Base-by-base conservation (phyloP, 495 filamentous ascomycete genomes). In the Lasiosphaeris hirsuta region DNA sequence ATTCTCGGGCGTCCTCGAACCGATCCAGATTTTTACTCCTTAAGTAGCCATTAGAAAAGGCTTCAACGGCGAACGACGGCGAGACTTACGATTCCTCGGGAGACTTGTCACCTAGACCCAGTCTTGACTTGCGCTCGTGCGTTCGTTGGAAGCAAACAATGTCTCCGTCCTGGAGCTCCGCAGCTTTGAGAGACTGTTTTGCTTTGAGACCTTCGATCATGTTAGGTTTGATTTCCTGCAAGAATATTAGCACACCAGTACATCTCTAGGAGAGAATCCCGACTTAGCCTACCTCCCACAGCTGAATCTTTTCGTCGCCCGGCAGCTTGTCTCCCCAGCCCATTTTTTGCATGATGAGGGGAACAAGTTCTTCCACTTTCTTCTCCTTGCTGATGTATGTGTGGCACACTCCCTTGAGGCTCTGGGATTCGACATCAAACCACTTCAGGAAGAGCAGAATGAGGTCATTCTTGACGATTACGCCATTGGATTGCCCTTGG, bases 131-230 rank as follows among this genome's bases (percentile, higher is more conserved):
- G 11, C 66, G 63, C 53, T 81, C 78, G 7, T 84, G 67, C 11
- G 77, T 64, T 55, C 80, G 81, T 71, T 97, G 93, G 75, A 97
- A 96, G 61, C 92, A 96, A 34, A 99, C 83, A 63, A 99, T 96
- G 68, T 99, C 94, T 40, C 94, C 94, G 66, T 97, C 92, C 65
- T 97, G 93, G 41, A 99, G 90, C 69, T 99, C 94, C 2, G 93
- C 91, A 51, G 89, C 85, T 46, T 89, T 86, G 56, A 99, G 82
- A 0, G 90, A 88, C 64, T 89, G 82, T 69, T 96, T 97, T 0
- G 86, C 84, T 69, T 96, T 97, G 80, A 97, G 90, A 10, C 82
- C 76, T 61, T 99, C 94, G 63, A 99, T 96, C 92, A 97, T 97
- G 48, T 83, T 86, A 38, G 92, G 90, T 70, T 97, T 97, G 74